These are phyloP conservation scores for Moniliella sp. DNA, from an alignment of 1,284 basidiomycete species.

Conservation along the genomic window DNA sequence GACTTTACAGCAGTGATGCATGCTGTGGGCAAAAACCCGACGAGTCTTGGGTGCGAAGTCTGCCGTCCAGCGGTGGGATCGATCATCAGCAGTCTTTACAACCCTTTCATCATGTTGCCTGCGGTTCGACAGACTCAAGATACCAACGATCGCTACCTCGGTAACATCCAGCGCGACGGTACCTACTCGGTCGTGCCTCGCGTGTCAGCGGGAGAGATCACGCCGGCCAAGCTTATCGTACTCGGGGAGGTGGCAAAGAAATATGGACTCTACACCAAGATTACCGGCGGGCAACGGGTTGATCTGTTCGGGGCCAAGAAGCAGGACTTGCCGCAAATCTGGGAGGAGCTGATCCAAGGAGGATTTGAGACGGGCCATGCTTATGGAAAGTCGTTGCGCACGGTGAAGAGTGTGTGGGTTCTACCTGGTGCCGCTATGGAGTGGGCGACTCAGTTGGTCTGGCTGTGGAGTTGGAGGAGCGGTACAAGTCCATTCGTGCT, in stretches of 20 bases:
- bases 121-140: constrained; percentile 51
- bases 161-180: constrained; percentile 55
- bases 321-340: constrained; percentile 53
- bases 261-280: constrained; percentile 43
- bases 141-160: constrained; percentile 47
- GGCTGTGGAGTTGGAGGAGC: constrained; percentile 50
- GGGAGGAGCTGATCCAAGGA: constrained; percentile 47
- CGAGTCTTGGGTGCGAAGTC: constrained; percentile 48
- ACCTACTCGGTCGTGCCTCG: constrained; percentile 55
- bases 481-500: constrained; percentile 49
- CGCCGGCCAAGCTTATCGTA: constrained; percentile 48
- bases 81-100: constrained; percentile 49
- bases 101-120: constrained; percentile 48
- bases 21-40: constrained; percentile 39
- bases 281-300: constrained; percentile 42
- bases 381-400: constrained; percentile 46
- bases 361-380: constrained; percentile 58
- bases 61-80: constrained; percentile 52
- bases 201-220: constrained; percentile 48
- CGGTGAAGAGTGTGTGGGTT: constrained; percentile 45
- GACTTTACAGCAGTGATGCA: constrained; percentile 44
- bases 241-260: constrained; percentile 51
- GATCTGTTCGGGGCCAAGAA: constrained; percentile 57
- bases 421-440: constrained; percentile 52
- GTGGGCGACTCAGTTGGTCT: constrained; percentile 55